These are phyloP conservation scores for Telfairia occidentalis DNA, from an alignment of 331 rosid genomes.

Conservation along the genomic window DNA sequence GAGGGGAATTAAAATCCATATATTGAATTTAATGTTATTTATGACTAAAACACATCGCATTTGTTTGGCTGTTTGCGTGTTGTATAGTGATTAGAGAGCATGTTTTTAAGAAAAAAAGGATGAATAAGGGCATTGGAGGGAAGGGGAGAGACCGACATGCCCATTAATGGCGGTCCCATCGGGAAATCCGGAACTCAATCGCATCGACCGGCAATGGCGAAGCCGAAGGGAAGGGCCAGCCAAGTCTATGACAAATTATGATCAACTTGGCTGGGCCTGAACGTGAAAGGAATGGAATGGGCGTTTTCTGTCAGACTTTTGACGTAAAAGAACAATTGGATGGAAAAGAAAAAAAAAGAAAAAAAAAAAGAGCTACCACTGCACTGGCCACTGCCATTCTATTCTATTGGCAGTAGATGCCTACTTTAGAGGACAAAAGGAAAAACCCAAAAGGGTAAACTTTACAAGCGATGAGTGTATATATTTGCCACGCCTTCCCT, in stretches of 20 bases:
- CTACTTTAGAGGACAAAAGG: neutral
- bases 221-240: neutral
- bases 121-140: no score
- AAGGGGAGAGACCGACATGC: neutral
- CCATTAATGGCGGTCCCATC: neutral
- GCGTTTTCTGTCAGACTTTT: neutral
- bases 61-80: neutral
- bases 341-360: neutral
- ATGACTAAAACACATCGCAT: neutral
- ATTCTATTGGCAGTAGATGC: neutral
- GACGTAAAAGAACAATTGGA: neutral
- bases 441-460: neutral
- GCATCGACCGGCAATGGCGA: neutral
- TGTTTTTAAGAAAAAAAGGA: neutral
- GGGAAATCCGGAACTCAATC: neutral
- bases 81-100: neutral
- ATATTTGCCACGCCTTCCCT: neutral
- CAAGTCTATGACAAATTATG: neutral
- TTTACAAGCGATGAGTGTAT: neutral
- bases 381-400: neutral
- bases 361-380: neutral
- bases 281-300: neutral
- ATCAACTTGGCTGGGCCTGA: neutral
- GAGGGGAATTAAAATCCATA: neutral
- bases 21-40: neutral